Evolutionary conservation across 2,329 filamentous ascomycete genomes (phyloP).

Genomic region (Rhytidhysteron rufulum): DNA sequence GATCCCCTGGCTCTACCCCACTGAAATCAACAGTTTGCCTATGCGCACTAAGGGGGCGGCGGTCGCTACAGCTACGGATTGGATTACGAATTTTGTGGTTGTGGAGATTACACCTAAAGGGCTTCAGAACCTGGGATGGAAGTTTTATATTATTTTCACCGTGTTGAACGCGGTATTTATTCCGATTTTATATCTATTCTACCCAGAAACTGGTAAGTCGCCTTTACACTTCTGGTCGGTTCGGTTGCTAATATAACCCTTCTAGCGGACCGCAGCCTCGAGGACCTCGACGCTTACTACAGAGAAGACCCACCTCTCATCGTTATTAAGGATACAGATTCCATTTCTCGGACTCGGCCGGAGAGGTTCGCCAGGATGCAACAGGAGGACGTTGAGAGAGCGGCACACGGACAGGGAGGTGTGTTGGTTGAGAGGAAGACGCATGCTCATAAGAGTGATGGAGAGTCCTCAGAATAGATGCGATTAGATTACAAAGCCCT

Average conservation of each 20-base stretch:
- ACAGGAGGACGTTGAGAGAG: constrained; percentile 4
- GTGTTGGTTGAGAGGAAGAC: too few relatives aligned
- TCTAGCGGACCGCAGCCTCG: neutral
- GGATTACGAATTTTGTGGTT: constrained; percentile 31
- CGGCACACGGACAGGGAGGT: too few relatives aligned
- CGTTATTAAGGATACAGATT: neutral
- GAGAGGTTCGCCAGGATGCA: neutral
- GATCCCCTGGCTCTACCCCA: constrained; percentile 34
- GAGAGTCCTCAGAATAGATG: too few relatives aligned
- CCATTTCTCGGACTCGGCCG: neutral
- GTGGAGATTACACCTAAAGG: constrained; percentile 31
- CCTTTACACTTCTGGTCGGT: too few relatives aligned
- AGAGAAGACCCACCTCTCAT: neutral
- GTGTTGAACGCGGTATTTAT: too few relatives aligned
- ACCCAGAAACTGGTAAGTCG: too few relatives aligned
- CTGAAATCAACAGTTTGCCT: constrained; percentile 30
- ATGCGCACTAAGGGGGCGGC: constrained; percentile 34
- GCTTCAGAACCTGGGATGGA: too few relatives aligned
- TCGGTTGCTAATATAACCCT: too few relatives aligned
- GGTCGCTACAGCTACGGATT: constrained; percentile 29
- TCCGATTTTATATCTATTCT: too few relatives aligned
- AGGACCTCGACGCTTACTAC: constrained; percentile 1
- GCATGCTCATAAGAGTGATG: too few relatives aligned
- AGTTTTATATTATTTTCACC: too few relatives aligned
- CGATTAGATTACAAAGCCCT: too few relatives aligned